Percentiles rank a stretch among this genome's conserved stretches.
Conservation (phyloP, 1,139 yeast genomes). For the Sugiyamaella pinicola region DNA sequence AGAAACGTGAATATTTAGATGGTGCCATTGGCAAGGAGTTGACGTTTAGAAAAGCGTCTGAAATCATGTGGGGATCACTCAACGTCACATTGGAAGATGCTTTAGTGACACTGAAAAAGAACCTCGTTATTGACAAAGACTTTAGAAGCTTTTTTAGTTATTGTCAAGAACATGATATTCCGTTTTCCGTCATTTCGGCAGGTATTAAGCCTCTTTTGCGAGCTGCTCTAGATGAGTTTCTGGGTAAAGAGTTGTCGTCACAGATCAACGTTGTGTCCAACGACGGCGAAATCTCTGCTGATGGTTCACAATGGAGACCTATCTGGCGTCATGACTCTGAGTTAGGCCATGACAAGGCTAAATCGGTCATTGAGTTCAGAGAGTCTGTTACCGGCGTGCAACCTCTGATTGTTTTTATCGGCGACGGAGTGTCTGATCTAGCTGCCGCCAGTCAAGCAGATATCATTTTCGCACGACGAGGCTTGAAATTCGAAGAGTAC, state of each 20-base stretch:
- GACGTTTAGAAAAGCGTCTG: constrained; percentile 48
- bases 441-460: constrained; percentile 52
- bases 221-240: constrained; percentile 58
- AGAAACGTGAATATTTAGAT: constrained; percentile 44
- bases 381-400: constrained; percentile 35
- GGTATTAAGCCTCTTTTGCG: constrained; percentile 66
- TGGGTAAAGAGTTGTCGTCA: constrained; percentile 57
- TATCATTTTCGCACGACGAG: constrained; percentile 48
- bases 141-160: constrained; percentile 58
- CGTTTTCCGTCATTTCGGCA: constrained; percentile 66
- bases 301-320: constrained; percentile 56
- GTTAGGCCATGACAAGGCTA: constrained; percentile 69
- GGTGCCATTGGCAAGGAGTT: constrained; percentile 43
- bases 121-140: constrained; percentile 62
- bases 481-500: constrained; percentile 47
- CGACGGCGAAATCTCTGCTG: constrained; percentile 51
- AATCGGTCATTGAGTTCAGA: constrained; percentile 54
- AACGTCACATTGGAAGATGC: constrained; percentile 54
- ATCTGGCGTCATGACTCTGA: constrained; percentile 61
- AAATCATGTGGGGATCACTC: constrained; percentile 49
- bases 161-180: constrained; percentile 54
- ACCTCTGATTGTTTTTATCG: constrained; percentile 47
- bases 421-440: constrained; percentile 51
- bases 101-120: constrained; percentile 53
- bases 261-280: constrained; percentile 64